A percentile compares a stretch with the other conserved stretches of the same genome.
Evolutionary conservation across 768 basidiomycete species (phyloP).

Genomic region (Suillus subluteus): DNA sequence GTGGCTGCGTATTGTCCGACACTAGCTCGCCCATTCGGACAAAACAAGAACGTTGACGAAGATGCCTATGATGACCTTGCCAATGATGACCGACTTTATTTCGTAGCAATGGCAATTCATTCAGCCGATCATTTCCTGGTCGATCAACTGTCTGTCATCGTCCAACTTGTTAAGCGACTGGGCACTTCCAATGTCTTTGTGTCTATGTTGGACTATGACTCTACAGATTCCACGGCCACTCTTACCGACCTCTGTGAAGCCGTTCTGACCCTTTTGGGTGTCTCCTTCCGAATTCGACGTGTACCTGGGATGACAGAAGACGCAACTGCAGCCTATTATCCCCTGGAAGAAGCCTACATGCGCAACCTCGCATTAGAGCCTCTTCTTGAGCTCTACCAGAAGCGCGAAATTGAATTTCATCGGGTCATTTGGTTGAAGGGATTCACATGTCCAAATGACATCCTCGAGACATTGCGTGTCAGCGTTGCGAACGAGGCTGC

Average conservation of each 20-base stretch:
- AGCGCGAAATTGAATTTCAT: slow-evolving; percentile 80
- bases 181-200: slow-evolving; percentile 93
- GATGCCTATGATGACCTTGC: slow-evolving; percentile 90
- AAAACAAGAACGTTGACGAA: slow-evolving; percentile 72
- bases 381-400: slow-evolving; percentile 76
- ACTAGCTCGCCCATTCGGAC: slow-evolving; percentile 91
- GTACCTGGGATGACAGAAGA: slow-evolving; percentile 93
- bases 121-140: slow-evolving; percentile 99
- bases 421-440: slow-evolving; percentile 98
- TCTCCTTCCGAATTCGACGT: slow-evolving; percentile 91
- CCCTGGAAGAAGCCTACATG: slow-evolving; percentile 92
- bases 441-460: slow-evolving; percentile 98
- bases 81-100: slow-evolving; percentile 84
- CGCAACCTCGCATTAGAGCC: slow-evolving; percentile 94
- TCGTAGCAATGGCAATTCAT: slow-evolving; percentile 92
- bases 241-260: slow-evolving; percentile 94
- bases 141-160: slow-evolving; percentile 97
- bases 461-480: slow-evolving; percentile 92
- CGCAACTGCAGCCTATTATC: slow-evolving; percentile 89
- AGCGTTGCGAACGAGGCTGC: slow-evolving; percentile 90
- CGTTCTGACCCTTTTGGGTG: slow-evolving; percentile 88
- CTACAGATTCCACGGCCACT: slow-evolving; percentile 93
- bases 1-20: slow-evolving; percentile 95
- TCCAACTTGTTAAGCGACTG: slow-evolving; percentile 90
- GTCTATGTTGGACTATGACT: slow-evolving; percentile 97